Conservation (phyloP, 1,284 basidiomycete species). For the Agroathelia rolfsii region DNA sequence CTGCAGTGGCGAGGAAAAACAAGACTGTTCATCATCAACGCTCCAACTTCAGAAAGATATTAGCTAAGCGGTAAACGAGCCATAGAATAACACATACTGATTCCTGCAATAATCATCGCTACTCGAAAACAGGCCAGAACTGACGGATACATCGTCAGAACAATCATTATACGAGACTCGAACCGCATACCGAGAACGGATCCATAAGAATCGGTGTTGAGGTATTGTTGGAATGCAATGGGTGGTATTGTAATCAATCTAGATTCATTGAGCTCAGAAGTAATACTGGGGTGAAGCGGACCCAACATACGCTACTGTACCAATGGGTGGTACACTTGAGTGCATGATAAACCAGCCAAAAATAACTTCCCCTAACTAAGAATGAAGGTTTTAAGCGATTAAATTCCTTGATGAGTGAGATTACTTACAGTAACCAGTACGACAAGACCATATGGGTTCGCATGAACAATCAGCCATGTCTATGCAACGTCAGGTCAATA, state of each 20-base stretch:
- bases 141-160: constrained; percentile 13
- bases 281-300: too few relatives aligned
- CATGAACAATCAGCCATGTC: constrained; percentile 30
- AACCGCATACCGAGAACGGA: constrained; percentile 23
- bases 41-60: too few relatives aligned
- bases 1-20: constrained; percentile 40
- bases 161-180: neutral
- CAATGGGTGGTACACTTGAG: constrained; percentile 30
- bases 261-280: constrained; percentile 5
- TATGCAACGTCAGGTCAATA: constrained; percentile 13
- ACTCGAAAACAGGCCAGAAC: constrained; percentile 31
- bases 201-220: constrained; percentile 17
- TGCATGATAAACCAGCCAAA: constrained; percentile 36
- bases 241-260: constrained; percentile 39
- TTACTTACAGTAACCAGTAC: constrained; percentile 29
- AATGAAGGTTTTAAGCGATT: too few relatives aligned
- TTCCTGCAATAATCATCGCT: constrained; percentile 34
- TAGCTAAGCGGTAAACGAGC: too few relatives aligned
- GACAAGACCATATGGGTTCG: constrained; percentile 36
- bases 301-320: constrained; percentile 32
- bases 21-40: constrained; percentile 34
- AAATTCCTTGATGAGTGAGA: constrained; percentile 2
- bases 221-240: constrained; percentile 31
- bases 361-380: constrained; percentile 35
- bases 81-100: too few relatives aligned